A percentile compares a stretch with the other conserved stretches of the same genome.
Evolutionary conservation across 139 green algal genomes (phyloP).

Genomic region (Marvania coccoides): DNA sequence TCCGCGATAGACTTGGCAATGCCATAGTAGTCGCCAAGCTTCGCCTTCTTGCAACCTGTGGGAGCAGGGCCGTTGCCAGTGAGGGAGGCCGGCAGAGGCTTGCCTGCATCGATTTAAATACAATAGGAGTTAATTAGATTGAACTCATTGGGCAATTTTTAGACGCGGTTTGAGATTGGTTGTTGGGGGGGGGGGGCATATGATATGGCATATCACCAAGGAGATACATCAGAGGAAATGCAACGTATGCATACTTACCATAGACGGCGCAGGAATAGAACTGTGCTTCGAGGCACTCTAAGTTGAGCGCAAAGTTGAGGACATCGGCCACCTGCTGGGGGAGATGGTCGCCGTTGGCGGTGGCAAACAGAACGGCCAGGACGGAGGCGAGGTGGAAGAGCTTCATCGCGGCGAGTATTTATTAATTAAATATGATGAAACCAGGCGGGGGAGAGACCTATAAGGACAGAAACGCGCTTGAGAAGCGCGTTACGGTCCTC

Average conservation of each 20-base stretch:
- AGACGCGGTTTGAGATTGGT: too few species aligned
- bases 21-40: constrained; percentile 6
- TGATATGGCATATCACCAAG: background rate
- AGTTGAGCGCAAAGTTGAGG: constrained; percentile 49
- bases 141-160: too few species aligned
- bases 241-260: background rate
- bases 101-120: constrained; percentile 10
- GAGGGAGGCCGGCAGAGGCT: background rate
- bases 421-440: too few species aligned
- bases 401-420: too few species aligned
- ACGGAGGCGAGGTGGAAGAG: too few species aligned
- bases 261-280: background rate
- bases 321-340: constrained; percentile 21
- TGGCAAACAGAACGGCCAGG: too few species aligned
- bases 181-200: too few species aligned
- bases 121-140: too few species aligned
- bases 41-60: constrained; percentile 20
- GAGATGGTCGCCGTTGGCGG: background rate
- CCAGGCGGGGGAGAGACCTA: too few species aligned
- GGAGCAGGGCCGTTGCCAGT: constrained; percentile 8
- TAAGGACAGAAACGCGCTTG: too few species aligned
- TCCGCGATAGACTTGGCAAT: constrained; percentile 15
- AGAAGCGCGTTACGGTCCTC: too few species aligned
- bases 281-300: constrained; percentile 32
- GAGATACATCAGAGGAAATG: too few species aligned